Percentiles rank a stretch among this genome's conserved stretches.
Conservation (phyloP, 768 basidiomycete genomes). For the Mycena galopus region DNA sequence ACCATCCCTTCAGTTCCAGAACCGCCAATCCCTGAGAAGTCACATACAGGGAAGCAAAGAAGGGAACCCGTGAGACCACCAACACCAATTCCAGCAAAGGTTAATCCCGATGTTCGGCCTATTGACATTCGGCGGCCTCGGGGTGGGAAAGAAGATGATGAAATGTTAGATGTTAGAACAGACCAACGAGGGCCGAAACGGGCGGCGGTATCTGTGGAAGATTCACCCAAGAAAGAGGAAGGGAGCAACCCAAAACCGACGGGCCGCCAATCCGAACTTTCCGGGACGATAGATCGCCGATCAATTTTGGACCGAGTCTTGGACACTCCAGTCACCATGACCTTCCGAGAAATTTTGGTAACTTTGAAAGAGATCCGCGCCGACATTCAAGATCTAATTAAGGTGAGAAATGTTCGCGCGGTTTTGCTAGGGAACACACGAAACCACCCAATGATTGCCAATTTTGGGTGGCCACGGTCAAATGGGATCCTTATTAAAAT, state of each 20-base stretch:
- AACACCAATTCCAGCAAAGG: too few species aligned
- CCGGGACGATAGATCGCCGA: background rate
- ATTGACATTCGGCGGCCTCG: too few species aligned
- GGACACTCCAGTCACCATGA: background rate
- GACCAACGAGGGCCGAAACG: too few species aligned
- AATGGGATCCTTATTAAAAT: too few species aligned
- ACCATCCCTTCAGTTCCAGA: background rate
- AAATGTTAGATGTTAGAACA: too few species aligned
- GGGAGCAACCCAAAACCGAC: background rate
- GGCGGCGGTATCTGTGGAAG: background rate
- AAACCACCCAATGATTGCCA: background rate
- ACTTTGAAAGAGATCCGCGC: conserved; percentile 17
- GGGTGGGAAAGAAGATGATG: too few species aligned
- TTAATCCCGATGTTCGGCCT: too few species aligned
- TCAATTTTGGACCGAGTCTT: conserved; percentile 9
- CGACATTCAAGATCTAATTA: conserved; percentile 15
- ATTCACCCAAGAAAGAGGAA: background rate
- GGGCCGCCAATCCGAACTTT: conserved; percentile 8
- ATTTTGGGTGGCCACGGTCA: background rate
- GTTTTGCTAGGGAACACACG: background rate
- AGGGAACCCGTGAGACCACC: too few species aligned
- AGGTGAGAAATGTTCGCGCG: conserved; percentile 15
- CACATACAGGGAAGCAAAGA: too few species aligned
- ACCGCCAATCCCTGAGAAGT: too few species aligned
- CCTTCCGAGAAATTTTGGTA: conserved; percentile 1